Evolutionary conservation across 1,284 basidiomycete genomes (phyloP), one percentile per base, ranked within the genome.

Genomic region (Peniophora sp.): DNA sequence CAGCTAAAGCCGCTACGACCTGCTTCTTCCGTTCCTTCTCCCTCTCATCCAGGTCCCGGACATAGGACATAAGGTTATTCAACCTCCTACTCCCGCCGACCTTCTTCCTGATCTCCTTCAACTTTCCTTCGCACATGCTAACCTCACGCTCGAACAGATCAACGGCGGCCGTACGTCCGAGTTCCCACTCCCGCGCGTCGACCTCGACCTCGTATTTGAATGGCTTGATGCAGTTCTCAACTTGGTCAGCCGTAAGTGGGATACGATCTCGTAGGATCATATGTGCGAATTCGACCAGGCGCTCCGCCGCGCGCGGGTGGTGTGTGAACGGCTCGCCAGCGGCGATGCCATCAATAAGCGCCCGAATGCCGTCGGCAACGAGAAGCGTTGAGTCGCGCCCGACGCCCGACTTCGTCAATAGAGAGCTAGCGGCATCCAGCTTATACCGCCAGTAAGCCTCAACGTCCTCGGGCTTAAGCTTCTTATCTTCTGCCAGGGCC

Each of bases 161-260:
- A 49, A 94, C 76, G 0, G 92, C 83, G 48, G 83, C 74, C 55
- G 76, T 74, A 34, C 95, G 74, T 0, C 96, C 96, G 2, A 74
- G 63, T 60, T 93, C 92, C 97, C 97, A 99, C 65, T 98, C 95
- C 39, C 84, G 74, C 11, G 79, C 78, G 57, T 97, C 92, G 23
- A 96, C 85, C 62, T 97, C 94, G 15, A 94, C 81, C 61, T 94
- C 92, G 65, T 97, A 97, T 74, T 99, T 98, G 81, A 85, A 98
- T 27, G 97, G 97, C 71, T 99, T 99, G 75, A 99, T 97, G 68
- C 92, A 97, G 69, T 99, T 99, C 75, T 99, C 97, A 8, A 99
- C 97, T 69, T 99, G 96, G 65, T 99, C 97, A 1, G 92, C 88
- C 3, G 97, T 94, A 50, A 97, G 70, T 9, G 90, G 88, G 54